phyloP scores from a whole-genome alignment of 2,329 filamentous ascomycete species.

The Beauveria pseudobassiana region DNA sequence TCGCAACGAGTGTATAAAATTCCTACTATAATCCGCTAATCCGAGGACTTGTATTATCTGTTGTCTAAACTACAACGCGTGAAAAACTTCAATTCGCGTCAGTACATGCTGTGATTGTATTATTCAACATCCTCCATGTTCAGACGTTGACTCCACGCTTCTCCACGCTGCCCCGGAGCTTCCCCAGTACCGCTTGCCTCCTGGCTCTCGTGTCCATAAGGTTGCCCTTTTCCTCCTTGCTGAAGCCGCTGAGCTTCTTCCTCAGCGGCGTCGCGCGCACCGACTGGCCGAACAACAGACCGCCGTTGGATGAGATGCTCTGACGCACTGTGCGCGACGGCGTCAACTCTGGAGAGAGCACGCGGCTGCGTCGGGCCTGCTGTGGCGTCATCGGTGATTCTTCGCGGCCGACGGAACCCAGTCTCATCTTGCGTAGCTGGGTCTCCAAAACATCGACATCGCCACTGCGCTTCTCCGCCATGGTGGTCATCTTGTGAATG shows the following conservation, averaged over 20 bases:
- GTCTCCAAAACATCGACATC: conserved; percentile 87
- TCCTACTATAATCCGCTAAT: not conserved
- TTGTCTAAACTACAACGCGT: conserved; percentile 19
- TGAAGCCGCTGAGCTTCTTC: conserved; percentile 57
- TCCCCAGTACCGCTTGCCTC: conserved; percentile 44
- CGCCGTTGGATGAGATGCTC: conserved; percentile 24
- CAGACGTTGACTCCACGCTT: conserved; percentile 44
- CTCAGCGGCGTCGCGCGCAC: conserved; percentile 40
- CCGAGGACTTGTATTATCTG: conserved; percentile 14
- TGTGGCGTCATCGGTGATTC: conserved; percentile 34
- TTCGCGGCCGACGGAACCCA: conserved; percentile 39
- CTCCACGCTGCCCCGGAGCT: conserved; percentile 42
- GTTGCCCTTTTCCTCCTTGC: conserved; percentile 48
- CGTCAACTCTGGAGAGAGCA: conserved; percentile 37
- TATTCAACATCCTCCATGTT: conserved; percentile 42
- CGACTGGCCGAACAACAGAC: conserved; percentile 34
- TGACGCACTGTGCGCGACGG: conserved; percentile 35
- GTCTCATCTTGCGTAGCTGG: conserved; percentile 67
- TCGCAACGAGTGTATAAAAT: not conserved
- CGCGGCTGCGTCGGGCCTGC: conserved; percentile 28
- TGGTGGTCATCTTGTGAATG: conserved; percentile 83
- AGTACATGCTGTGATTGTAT: conserved; percentile 14
- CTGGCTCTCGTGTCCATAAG: conserved; percentile 47
- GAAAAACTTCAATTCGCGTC: conserved; percentile 11
- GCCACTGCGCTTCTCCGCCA: conserved; percentile 84